Percentiles rank a stretch among this genome's conserved stretches.
These are phyloP conservation scores for Hyphopichia fennica DNA, from an alignment of 1,139 yeast species.

Conservation along the genomic window DNA sequence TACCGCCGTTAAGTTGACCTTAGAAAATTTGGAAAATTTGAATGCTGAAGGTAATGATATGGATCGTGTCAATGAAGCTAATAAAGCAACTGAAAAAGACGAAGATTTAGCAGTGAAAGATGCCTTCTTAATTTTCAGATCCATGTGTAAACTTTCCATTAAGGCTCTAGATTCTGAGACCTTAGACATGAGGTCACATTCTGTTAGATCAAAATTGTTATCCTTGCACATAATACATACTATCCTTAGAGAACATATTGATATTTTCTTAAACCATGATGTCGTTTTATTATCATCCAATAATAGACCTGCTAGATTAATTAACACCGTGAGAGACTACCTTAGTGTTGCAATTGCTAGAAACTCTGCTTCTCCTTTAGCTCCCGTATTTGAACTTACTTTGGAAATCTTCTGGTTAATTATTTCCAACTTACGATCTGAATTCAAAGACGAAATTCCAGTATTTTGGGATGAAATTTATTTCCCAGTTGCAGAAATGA, in stretches of 20 bases:
- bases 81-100: conserved; percentile 45
- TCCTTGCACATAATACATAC: conserved; percentile 88
- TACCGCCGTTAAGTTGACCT: conserved; percentile 42
- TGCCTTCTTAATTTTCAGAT: conserved; percentile 88
- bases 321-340: conserved; percentile 83
- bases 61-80: conserved; percentile 50
- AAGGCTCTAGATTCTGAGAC: conserved; percentile 71
- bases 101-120: conserved; percentile 79
- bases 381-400: conserved; percentile 90
- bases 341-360: conserved; percentile 79
- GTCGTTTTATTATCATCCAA: conserved; percentile 60
- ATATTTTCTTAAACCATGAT: conserved; percentile 68
- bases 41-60: conserved; percentile 53
- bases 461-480: conserved; percentile 92
- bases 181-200: conserved; percentile 85
- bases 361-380: conserved; percentile 89
- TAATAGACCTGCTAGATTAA: conserved; percentile 60
- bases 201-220: conserved; percentile 85
- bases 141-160: conserved; percentile 90
- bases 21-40: conserved; percentile 55
- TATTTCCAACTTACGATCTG: conserved; percentile 77
- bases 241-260: conserved; percentile 81
- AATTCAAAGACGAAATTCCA: conserved; percentile 89
- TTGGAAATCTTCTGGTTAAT: conserved; percentile 93
- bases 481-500: conserved; percentile 91